Evolutionary conservation across 768 basidiomycete genomes (phyloP).

Genomic region (Panaeolus cyanescens): DNA sequence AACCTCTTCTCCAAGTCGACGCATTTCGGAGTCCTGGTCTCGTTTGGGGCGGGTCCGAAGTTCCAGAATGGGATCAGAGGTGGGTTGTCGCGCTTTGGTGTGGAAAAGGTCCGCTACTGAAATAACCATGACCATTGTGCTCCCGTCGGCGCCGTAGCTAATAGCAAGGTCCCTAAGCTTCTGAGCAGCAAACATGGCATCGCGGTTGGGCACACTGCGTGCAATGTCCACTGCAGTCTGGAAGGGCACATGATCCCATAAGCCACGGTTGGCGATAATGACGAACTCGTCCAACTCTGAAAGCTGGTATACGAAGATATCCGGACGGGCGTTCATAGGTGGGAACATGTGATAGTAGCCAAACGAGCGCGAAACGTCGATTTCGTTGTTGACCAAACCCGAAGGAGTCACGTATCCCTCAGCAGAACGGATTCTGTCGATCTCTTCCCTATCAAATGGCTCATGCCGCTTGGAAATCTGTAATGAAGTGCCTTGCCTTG

Average conservation of each 20-base stretch:
- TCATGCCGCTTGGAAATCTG: slow-evolving; percentile 82
- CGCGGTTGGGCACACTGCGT: slow-evolving; percentile 71
- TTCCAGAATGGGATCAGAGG: slow-evolving; percentile 49
- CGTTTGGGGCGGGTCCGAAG: slow-evolving; percentile 41
- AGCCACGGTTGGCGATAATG: slow-evolving; percentile 88
- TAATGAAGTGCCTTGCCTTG: slow-evolving; percentile 71
- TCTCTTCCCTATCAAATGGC: slow-evolving; percentile 86
- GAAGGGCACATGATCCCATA: slow-evolving; percentile 94
- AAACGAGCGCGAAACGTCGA: slow-evolving; percentile 90
- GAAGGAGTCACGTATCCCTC: slow-evolving; percentile 95
- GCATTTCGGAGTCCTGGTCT: slow-evolving; percentile 56
- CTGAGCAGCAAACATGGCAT: slow-evolving; percentile 85
- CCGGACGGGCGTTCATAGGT: slow-evolving; percentile 86
- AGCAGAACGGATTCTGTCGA: slow-evolving; percentile 81
- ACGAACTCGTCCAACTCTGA: slow-evolving; percentile 92
- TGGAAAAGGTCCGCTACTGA: slow-evolving; percentile 77
- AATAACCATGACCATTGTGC: slow-evolving; percentile 98
- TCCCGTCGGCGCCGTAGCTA: slow-evolving; percentile 92
- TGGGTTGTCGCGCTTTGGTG: slow-evolving; percentile 44
- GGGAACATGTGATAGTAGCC: slow-evolving; percentile 91
- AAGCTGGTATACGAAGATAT: slow-evolving; percentile 69
- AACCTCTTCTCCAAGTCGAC: slow-evolving; percentile 76
- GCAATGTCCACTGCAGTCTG: slow-evolving; percentile 98
- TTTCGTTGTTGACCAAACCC: slow-evolving; percentile 89
- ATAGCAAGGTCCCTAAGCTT: slow-evolving; percentile 96